A percentile compares a stretch with the other conserved stretches of the same genome.
phyloP scores from a whole-genome alignment of 1,284 basidiomycete genomes.

The Sporisorium graminicola region DNA sequence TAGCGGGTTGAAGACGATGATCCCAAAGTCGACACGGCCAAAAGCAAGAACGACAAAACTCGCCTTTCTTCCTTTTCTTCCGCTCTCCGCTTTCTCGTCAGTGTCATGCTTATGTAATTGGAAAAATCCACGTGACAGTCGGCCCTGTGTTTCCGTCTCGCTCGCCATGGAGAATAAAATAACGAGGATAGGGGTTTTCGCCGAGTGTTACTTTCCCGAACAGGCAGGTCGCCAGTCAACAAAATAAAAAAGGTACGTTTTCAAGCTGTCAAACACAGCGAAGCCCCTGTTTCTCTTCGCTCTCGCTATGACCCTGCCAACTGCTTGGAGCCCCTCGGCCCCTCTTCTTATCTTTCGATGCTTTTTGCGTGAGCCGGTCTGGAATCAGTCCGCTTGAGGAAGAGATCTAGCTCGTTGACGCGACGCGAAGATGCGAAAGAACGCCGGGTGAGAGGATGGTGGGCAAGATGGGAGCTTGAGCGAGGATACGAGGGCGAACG shows the following conservation, averaged over 20 bases:
- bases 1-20: no score
- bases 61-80: slow-evolving; percentile 8
- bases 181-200: background rate
- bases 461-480: no score
- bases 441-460: background rate
- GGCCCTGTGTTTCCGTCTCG: background rate
- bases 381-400: no score
- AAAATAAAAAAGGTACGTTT: no score
- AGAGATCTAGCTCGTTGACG: background rate
- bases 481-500: background rate
- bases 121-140: background rate
- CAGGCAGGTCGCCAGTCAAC: background rate
- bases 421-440: background rate
- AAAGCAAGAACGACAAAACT: background rate
- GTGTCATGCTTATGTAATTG: slow-evolving; percentile 10
- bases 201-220: background rate
- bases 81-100: background rate
- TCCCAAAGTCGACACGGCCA: no score
- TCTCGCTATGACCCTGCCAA: background rate
- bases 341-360: background rate
- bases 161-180: no score
- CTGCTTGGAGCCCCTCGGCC: background rate
- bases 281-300: slow-evolving; percentile 9
- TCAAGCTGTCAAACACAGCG: slow-evolving; percentile 18
- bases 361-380: no score